Base-by-base conservation (phyloP, 1,139 yeast species). In the Kodamaea derodonti region DNA sequence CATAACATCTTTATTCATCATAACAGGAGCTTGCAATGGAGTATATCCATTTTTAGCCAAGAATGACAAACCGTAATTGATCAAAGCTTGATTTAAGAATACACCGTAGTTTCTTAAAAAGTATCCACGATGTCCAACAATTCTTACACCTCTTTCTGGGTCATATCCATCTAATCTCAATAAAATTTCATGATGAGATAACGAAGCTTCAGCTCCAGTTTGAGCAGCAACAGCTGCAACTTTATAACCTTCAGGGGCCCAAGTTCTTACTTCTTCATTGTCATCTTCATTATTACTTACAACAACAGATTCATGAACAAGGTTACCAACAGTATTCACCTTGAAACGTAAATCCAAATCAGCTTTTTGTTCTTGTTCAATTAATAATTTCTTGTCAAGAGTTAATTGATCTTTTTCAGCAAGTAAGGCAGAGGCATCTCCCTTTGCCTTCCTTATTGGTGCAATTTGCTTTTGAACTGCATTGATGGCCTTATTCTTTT, bases 1-100 rank as follows among this genome's bases (percentile, higher is more conserved):
- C 99, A 92, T 92, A 40, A 87, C 95, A 39, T 92, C 98, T 71
- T 92, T 92, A 78, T 94, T 94, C 97, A 94, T 88, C 98, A 92
- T 90, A 33, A 92, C 97, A 39, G 99, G 99, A 12, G 98, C 95
- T 72, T 92, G 98, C 63, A 92, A 75, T 43, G 97, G 95, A 39
- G 75, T 74, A 73, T 88, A 92, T 40, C 81, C 92, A 50, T 83
- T 78, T 56, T 77, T 72, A 47, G 87, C 77, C 60, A 92, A 76
- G 68, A 88, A 90, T 42, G 77, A 75, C 57, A 92, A 77, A 47
- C 98, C 98, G 58, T 88, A 90, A 77, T 90, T 92, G 64, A 92
- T 92, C 65, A 92, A 74, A 24, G 99, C 99, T 69, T 94, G 97
- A 73, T 94, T 92, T 62, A 92, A 78, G 69, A 90, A 94, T 26